phyloP scores from a whole-genome alignment of 306 rosid species.

The Dryas octopetala region DNA sequence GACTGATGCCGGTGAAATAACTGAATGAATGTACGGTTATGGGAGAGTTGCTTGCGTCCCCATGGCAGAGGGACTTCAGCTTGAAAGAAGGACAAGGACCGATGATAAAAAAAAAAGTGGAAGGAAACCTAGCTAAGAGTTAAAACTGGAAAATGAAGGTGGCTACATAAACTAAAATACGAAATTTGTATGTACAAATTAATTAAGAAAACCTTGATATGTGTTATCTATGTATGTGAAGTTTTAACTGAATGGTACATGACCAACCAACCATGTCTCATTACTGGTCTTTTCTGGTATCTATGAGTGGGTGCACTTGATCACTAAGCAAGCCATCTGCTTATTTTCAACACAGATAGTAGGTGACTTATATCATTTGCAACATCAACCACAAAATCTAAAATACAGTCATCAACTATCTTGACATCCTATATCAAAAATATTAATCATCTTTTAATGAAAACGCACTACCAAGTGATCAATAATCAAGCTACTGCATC shows the following conservation, averaged over 20 bases:
- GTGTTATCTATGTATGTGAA: neutral
- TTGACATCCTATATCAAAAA: neutral
- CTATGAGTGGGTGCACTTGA: neutral
- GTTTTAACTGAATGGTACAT: neutral
- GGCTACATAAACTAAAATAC: too few species aligned
- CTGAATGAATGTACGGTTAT: neutral
- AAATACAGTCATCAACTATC: neutral
- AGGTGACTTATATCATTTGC: neutral
- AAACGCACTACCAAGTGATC: neutral
- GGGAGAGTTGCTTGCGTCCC: neutral
- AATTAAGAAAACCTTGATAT: neutral
- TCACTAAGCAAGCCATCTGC: neutral
- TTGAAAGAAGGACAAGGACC: neutral
- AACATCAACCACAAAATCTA: neutral
- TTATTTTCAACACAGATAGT: neutral
- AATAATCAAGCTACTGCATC: neutral
- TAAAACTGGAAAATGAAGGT: neutral
- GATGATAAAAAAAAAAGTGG: neutral
- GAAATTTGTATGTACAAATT: neutral
- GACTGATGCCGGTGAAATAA: neutral
- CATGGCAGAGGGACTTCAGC: neutral
- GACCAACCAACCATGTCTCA: neutral
- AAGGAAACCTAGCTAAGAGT: neutral
- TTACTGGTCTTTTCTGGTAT: too few species aligned
- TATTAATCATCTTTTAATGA: neutral